Conservation (phyloP, 345 rosid genomes). For the Rhodamnia rubescens region DNA sequence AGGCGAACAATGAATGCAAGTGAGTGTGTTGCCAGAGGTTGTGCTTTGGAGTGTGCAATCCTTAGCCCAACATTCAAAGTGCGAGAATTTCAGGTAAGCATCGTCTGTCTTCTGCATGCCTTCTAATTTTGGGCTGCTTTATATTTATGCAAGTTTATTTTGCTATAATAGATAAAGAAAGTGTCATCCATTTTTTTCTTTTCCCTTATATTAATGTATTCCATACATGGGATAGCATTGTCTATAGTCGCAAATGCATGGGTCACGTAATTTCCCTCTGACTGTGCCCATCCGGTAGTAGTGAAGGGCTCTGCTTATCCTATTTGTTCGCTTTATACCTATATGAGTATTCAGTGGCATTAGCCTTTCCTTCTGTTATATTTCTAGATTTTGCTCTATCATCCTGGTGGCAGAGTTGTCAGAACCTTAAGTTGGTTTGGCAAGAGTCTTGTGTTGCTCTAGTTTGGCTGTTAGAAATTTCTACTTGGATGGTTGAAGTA, state of each 20-base stretch:
- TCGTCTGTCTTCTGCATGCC: neutral
- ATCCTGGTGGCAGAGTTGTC: neutral
- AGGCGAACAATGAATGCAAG: slow-evolving; percentile 97
- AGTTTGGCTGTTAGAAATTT: neutral
- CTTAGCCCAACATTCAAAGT: slow-evolving; percentile 98
- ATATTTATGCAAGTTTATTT: neutral
- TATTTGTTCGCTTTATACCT: neutral
- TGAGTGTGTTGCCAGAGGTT: slow-evolving; percentile 90
- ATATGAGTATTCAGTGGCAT: neutral
- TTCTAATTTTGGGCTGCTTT: neutral
- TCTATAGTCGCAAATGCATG: neutral
- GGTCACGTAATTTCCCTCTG: neutral
- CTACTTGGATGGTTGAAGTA: neutral
- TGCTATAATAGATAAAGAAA: neutral
- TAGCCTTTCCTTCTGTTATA: neutral
- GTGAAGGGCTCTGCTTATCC: neutral
- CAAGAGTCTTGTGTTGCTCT: neutral
- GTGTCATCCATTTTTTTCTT: neutral
- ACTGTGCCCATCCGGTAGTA: neutral
- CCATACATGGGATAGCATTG: neutral
- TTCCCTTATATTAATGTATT: neutral
- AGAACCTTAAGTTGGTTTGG: neutral
- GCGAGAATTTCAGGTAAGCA: slow-evolving; percentile 81
- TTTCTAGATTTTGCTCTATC: neutral
- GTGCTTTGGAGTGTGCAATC: slow-evolving; percentile 91